Evolutionary conservation across 2,329 filamentous ascomycete species (phyloP), one percentile per base, ranked within the genome.

Genomic region (Apiospora hydei): DNA sequence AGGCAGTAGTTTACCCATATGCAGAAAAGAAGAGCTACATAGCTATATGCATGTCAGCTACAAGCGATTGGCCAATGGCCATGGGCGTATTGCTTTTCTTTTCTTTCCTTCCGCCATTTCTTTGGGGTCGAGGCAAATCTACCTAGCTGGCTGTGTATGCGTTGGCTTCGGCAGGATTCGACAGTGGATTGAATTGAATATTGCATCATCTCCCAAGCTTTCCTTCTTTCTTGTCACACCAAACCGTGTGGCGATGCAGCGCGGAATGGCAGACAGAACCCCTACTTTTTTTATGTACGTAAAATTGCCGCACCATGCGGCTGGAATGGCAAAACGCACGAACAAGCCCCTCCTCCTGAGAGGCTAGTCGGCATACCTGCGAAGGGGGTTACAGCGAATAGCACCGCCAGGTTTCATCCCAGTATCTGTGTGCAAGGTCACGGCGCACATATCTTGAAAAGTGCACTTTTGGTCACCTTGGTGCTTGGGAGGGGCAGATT

Each of bases 201-300:
- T 30, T 30, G 26, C 26, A 30, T 21, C 30, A 16, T 21, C 34
- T 3, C 18, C 16, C 16, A 41, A 13, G 21, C 34, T 41, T 64
- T 64, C 18, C 26, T 38, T 61, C 3, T 10, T 11, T 38, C 3
- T 7, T 61, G 53, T 61, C 16, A 61, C 53, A 61, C 26, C 6
- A 61, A 38, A n/a, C 34, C 16, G 30, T 61, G 53, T 61, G 53
- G 53, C 53, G 53, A 61, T 38, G 53, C 53, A 18, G 51, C 26
- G 26, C 26, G 16, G 26, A 6, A 57, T 18, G 21, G 34, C 34
- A 38, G 34, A 57, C 26, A 30, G 51, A 34, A 57, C 51, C 51
- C 51, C 51, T 57, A 21, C 26, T 57, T 34, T 57, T 57, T 57
- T 16, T n/a, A 49, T 61, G 53, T 61, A 61, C 53, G 53, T 61